A percentile compares a stretch with the other conserved stretches of the same genome.
Conservation (phyloP, 371 early-diverging fungal genomes). For the Mucor circinelloides region DNA sequence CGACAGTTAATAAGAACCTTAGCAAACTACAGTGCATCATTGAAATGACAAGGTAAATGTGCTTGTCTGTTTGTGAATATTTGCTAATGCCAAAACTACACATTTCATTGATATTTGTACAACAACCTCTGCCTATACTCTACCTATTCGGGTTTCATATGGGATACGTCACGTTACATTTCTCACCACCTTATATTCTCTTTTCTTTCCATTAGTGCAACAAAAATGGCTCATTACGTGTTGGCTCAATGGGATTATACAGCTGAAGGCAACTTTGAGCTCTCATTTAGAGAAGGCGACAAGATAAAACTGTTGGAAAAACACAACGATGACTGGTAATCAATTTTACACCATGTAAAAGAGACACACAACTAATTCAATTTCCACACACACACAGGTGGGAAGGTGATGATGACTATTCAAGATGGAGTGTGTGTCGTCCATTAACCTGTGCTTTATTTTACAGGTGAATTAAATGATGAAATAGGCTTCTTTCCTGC, state of each 20-base stretch:
- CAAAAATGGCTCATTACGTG: conserved; percentile 43
- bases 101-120: too few relatives aligned
- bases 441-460: too few relatives aligned
- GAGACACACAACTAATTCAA: neutral
- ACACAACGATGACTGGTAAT: conserved; percentile 56
- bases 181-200: neutral
- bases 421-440: too few relatives aligned
- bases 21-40: too few relatives aligned
- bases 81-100: too few relatives aligned
- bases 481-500: conserved; percentile 55
- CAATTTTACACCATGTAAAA: neutral
- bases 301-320: conserved; percentile 47
- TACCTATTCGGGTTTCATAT: too few relatives aligned
- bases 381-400: conserved; percentile 33
- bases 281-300: conserved; percentile 52
- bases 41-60: too few relatives aligned
- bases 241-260: conserved; percentile 52
- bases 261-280: conserved; percentile 50
- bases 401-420: too few relatives aligned
- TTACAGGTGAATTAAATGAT: conserved; percentile 41
- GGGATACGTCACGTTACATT: neutral
- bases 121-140: too few relatives aligned
- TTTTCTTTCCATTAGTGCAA: too few relatives aligned
- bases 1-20: too few relatives aligned
- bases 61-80: too few relatives aligned